Evolutionary conservation across 345 rosid genomes (phyloP).

Genomic region (Citrus reticulata): DNA sequence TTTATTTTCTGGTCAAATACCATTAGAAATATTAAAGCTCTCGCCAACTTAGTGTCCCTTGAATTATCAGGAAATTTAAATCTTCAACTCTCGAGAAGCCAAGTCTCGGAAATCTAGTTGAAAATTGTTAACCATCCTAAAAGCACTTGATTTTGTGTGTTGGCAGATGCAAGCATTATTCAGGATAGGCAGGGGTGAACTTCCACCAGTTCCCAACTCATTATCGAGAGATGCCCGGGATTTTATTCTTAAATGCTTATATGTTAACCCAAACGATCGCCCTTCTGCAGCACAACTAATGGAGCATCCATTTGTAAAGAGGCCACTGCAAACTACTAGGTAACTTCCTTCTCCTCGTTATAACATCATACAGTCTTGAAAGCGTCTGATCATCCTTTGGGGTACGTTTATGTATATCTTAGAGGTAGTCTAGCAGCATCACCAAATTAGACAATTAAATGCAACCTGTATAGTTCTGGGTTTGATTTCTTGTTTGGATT

Average conservation of each 20-base stretch:
- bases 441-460: neutral
- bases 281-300: conserved; percentile 69
- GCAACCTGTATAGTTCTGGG: neutral
- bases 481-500: neutral
- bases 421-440: neutral
- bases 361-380: neutral
- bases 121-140: neutral
- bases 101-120: neutral
- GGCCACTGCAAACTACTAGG: conserved; percentile 31
- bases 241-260: conserved; percentile 59
- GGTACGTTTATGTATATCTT: neutral
- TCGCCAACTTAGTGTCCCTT: neutral
- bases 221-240: conserved; percentile 54
- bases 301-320: conserved; percentile 67
- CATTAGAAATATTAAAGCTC: neutral
- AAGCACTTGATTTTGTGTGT: neutral
- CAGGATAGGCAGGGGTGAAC: conserved; percentile 61
- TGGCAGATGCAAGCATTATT: conserved; percentile 64
- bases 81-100: neutral
- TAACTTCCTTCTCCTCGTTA: conserved; percentile 44
- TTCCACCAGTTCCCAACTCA: conserved; percentile 52
- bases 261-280: conserved; percentile 56
- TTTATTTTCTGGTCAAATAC: too few relatives aligned
- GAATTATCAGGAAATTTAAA: neutral
- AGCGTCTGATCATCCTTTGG: neutral